phyloP scores from a whole-genome alignment of 352 stramenopile species.

The Globisporangium recalcitrans region DNA sequence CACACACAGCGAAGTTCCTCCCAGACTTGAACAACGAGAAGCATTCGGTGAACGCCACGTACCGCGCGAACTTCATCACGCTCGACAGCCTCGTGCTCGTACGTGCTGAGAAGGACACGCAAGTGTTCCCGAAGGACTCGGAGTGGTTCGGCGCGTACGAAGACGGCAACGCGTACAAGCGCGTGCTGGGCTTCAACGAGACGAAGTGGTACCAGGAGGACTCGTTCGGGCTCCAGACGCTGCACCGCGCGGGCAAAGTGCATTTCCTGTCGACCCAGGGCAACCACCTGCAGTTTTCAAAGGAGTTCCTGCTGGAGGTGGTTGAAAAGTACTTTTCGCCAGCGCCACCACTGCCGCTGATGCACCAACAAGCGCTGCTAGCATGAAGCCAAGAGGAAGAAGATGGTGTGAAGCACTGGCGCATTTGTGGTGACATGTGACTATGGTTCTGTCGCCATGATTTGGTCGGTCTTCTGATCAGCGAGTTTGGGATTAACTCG shows the following conservation, averaged over 20 bases:
- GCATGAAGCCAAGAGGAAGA: neutral
- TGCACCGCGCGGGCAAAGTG: conserved; percentile 85
- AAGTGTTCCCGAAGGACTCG: conserved; percentile 85
- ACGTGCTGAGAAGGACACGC: conserved; percentile 84
- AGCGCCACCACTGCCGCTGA: neutral
- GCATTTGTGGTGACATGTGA: neutral
- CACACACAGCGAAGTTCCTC: conserved; percentile 56
- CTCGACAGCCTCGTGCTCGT: conserved; percentile 88
- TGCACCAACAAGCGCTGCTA: neutral
- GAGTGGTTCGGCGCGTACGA: conserved; percentile 86
- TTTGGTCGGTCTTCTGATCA: neutral
- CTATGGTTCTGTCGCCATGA: neutral
- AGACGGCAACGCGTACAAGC: conserved; percentile 62
- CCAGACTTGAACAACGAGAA: conserved; percentile 92
- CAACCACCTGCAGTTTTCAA: conserved; percentile 89
- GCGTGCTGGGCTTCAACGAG: conserved; percentile 86
- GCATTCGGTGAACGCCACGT: conserved; percentile 57
- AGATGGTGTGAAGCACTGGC: neutral
- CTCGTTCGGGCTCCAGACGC: conserved; percentile 88
- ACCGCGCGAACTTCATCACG: conserved; percentile 86
- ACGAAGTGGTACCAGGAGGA: conserved; percentile 91
- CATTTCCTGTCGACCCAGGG: conserved; percentile 86
- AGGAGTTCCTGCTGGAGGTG: conserved; percentile 75
- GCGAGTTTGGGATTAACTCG: neutral
- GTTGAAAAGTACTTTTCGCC: conserved; percentile 75